Conservation (phyloP, 176 grass and related monocot genomes). For the Cymbopogon citratus region DNA sequence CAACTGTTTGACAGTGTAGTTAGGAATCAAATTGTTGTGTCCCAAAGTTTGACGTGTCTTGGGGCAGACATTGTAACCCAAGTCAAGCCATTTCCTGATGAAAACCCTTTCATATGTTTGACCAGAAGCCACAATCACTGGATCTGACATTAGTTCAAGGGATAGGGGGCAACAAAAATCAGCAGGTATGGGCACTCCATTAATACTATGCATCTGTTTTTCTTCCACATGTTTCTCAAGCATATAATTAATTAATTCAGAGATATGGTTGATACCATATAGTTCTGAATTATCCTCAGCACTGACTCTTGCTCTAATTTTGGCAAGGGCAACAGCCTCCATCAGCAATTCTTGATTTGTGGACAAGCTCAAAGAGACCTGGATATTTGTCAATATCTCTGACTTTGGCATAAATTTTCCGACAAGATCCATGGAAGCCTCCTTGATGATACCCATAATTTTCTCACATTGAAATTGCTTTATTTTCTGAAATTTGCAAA, state of each 20-base stretch:
- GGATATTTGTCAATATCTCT: conserved; percentile 38
- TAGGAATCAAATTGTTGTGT: conserved; percentile 75
- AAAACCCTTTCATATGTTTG: conserved; percentile 74
- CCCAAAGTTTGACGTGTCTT: conserved; percentile 66
- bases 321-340: conserved; percentile 41
- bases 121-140: conserved; percentile 76
- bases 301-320: conserved; percentile 25
- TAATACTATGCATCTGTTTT: conserved; percentile 52
- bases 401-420: conserved; percentile 19
- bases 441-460: conserved; percentile 24
- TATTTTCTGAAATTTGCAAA: conserved; percentile 24
- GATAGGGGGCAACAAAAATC: conserved; percentile 86
- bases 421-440: conserved; percentile 27
- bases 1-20: conserved; percentile 87
- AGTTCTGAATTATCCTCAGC: conserved; percentile 14
- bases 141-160: conserved; percentile 80
- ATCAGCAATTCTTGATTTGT: conserved; percentile 50
- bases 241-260: conserved; percentile 42
- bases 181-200: conserved; percentile 54
- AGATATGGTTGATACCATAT: conserved; percentile 12
- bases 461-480: conserved; percentile 17
- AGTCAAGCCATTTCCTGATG: conserved; percentile 72
- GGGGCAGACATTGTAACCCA: conserved; percentile 71
- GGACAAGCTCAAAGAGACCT: conserved; percentile 37
- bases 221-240: conserved; percentile 37